Conservation (phyloP, 2,329 filamentous ascomycete species). For the Herpomyces periplanetae region DNA sequence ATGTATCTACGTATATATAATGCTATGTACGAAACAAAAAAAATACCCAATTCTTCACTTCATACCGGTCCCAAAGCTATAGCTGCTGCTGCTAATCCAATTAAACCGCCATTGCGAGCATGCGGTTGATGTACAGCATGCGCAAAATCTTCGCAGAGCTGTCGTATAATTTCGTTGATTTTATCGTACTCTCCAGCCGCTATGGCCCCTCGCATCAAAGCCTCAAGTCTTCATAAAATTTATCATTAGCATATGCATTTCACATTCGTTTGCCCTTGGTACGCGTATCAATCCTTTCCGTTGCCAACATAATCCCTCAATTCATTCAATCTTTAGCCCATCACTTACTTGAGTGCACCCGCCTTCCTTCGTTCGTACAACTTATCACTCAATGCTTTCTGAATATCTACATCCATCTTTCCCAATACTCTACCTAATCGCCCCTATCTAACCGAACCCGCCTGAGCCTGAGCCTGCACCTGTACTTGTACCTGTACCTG, state of each 20-base stretch:
- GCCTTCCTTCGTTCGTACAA: conserved; percentile 93
- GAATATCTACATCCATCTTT: conserved; percentile 76
- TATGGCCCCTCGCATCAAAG: conserved; percentile 48
- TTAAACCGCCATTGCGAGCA: conserved; percentile 75
- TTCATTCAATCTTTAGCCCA: no score
- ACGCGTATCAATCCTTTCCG: no score
- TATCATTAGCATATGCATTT: conserved; percentile 2
- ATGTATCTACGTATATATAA: no score
- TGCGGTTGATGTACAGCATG: conserved; percentile 91
- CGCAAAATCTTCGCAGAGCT: conserved; percentile 86
- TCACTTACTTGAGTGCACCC: conserved; percentile 58
- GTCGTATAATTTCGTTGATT: conserved; percentile 59
- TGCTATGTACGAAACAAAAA: no score
- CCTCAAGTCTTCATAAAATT: conserved; percentile 35
- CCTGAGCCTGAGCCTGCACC: no score
- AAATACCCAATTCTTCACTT: no score
- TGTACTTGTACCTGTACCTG: no score
- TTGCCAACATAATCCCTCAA: no score
- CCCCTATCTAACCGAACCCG: no score
- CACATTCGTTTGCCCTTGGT: no score
- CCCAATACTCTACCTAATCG: no score
- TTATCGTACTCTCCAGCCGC: conserved; percentile 32
- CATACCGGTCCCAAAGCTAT: conserved; percentile 69
- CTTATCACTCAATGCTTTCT: conserved; percentile 79
- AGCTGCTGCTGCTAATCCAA: conserved; percentile 69